These are phyloP conservation scores for Rubus parviflorus DNA, from an alignment of 306 rosid species.

Conservation along the genomic window DNA sequence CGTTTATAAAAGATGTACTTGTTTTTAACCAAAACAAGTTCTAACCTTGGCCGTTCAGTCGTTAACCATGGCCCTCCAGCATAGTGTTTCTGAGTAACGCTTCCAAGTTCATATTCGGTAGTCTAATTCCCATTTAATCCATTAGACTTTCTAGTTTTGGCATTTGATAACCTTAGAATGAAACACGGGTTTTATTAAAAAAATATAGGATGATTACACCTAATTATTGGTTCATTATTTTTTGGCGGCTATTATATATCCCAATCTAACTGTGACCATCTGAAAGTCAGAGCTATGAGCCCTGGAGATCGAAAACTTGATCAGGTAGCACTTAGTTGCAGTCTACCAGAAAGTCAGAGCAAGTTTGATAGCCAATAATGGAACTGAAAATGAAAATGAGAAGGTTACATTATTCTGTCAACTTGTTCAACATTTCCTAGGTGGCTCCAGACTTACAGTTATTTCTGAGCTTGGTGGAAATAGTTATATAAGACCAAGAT, in stretches of 20 bases:
- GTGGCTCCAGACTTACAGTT: slow-evolving; percentile 6
- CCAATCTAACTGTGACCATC: not conserved
- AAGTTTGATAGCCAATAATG: not conserved
- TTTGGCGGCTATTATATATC: not conserved
- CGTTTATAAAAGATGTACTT: too few species aligned
- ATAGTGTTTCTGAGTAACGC: too few species aligned
- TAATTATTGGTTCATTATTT: not conserved
- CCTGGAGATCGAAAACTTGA: not conserved
- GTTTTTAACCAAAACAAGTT: too few species aligned
- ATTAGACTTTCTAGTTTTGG: not conserved
- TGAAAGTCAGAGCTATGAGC: slow-evolving; percentile 9
- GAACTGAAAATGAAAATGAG: not conserved
- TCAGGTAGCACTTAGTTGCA: not conserved
- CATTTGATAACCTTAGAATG: not conserved
- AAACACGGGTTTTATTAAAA: not conserved
- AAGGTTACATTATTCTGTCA: not conserved
- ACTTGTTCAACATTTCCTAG: not conserved
- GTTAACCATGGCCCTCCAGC: too few species aligned
- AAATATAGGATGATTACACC: not conserved
- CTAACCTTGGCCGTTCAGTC: too few species aligned
- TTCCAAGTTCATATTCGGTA: not conserved
- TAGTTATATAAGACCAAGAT: slow-evolving; percentile 13
- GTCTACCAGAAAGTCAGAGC: slow-evolving; percentile 5
- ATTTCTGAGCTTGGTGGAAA: not conserved
- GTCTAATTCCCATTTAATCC: not conserved